These are phyloP conservation scores for Xanthoceras sorbifolium DNA, from an alignment of 345 rosid genomes.

Conservation along the genomic window DNA sequence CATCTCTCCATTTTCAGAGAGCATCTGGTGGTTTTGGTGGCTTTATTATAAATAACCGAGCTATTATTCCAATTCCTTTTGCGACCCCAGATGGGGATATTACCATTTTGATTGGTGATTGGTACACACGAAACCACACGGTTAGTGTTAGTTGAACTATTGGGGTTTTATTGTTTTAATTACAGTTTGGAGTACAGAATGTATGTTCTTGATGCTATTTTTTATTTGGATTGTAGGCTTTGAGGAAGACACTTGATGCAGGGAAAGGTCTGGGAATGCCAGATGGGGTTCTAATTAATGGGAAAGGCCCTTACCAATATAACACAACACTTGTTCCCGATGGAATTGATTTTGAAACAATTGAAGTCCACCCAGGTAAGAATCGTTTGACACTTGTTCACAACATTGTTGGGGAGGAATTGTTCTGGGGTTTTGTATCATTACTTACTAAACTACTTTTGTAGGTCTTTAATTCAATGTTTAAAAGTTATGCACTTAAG, in stretches of 20 bases:
- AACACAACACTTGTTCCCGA: slow-evolving; percentile 83
- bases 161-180: neutral
- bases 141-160: slow-evolving; percentile 45
- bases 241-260: slow-evolving; percentile 87
- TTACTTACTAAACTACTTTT: neutral
- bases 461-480: neutral
- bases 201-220: slow-evolving; percentile 1
- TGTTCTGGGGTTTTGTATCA: neutral
- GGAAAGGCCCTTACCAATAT: slow-evolving; percentile 95
- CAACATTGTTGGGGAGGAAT: neutral
- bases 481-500: neutral
- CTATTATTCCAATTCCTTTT: slow-evolving; percentile 82
- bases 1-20: slow-evolving; percentile 92
- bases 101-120: slow-evolving; percentile 80
- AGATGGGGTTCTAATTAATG: slow-evolving; percentile 92
- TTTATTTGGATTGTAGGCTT: slow-evolving; percentile 53
- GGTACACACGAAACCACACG: slow-evolving; percentile 94
- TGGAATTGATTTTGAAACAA: slow-evolving; percentile 70
- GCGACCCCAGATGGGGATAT: slow-evolving; percentile 80
- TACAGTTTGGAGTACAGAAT: neutral
- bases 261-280: slow-evolving; percentile 98
- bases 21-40: slow-evolving; percentile 95
- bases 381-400: too few relatives aligned
- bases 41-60: slow-evolving; percentile 75
- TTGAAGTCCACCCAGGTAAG: slow-evolving; percentile 91